Conservation (phyloP, 129 eudicot species). For the Tagetes patula region DNA sequence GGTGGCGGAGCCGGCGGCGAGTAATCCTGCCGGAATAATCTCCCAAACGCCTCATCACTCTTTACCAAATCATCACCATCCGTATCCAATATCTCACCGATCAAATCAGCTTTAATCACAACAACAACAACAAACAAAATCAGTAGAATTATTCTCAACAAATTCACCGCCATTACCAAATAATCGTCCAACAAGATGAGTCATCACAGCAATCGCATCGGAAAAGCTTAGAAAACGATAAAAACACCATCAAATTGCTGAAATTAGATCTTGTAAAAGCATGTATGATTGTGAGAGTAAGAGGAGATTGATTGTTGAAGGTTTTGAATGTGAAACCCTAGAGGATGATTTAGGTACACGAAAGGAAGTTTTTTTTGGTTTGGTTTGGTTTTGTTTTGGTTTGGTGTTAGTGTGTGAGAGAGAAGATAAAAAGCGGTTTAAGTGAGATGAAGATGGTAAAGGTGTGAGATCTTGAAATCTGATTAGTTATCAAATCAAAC, state of each 20-base stretch:
- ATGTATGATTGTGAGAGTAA: background rate
- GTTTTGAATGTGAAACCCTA: slow-evolving; percentile 33
- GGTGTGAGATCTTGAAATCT: slow-evolving; percentile 9
- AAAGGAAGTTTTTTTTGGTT: slow-evolving; percentile 13
- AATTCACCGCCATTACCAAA: slow-evolving; percentile 30
- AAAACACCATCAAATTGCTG: slow-evolving; percentile 10
- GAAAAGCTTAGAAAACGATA: slow-evolving; percentile 2
- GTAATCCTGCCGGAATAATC: slow-evolving; percentile 72
- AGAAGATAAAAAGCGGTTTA: slow-evolving; percentile 31
- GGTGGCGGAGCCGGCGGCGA: slow-evolving; percentile 98
- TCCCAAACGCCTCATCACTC: background rate
- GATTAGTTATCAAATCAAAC: background rate
- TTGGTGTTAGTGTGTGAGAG: slow-evolving; percentile 34
- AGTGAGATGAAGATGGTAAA: slow-evolving; percentile 16
- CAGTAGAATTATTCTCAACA: background rate
- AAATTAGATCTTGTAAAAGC: slow-evolving; percentile 5
- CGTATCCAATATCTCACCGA: slow-evolving; percentile 21
- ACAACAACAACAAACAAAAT: slow-evolving; percentile 8
- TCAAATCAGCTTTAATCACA: slow-evolving; percentile 8
- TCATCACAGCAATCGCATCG: slow-evolving; percentile 40
- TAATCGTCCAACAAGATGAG: slow-evolving; percentile 17
- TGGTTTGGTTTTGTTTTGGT: background rate
- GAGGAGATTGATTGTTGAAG: background rate
- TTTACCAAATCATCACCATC: slow-evolving; percentile 1
- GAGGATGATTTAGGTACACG: slow-evolving; percentile 19